Base-by-base conservation (phyloP, 2,329 filamentous ascomycete species). In the Bipolaris victoriae region DNA sequence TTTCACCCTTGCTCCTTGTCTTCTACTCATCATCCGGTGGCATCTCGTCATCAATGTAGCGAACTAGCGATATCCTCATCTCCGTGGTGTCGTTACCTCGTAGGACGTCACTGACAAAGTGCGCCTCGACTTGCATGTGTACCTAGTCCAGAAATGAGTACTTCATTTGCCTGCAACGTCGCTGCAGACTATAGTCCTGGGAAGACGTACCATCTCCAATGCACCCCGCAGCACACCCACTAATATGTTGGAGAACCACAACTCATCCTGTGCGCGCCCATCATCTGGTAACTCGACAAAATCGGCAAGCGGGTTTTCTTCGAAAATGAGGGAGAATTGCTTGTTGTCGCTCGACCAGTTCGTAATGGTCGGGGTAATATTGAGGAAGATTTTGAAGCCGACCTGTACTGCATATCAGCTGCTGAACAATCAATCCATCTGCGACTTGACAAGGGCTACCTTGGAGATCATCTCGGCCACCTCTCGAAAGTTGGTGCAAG, bases 371-470 rank as follows among this genome's bases (percentile, higher is more conserved):
- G 95, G 95, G 3, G 93, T 96, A 67, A 97, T 92, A 73, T 99
- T 99, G 60, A 99, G 86, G 77, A 99, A 99, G 65, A 99, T 97
- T 80, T 99, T 98, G 82, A 99, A 99, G 55, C 95, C 95, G 64
- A 99, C 90, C 91, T 97, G 52, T 3, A 29, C 18, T 35, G 24
- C 22, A 41, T 24, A 43, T 66, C 26, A 67, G 65, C 53, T 24
- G 37, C 47, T 24, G 20, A 29, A 20, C 31, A 22, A 20, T 18
- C 35, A 22, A 20, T 18, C 35, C 15, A n/a, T 10, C 10, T 2
- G 3, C 9, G 15, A 4, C 26, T 13, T 41, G 33, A 45, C 31
- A 37, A 31, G 15, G 33, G 41, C 37, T 66, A 94, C 93, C 83
- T 94, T 95, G 40, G 94, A 88, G 69, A 99, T 95, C 87, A 96